Percentiles rank a stretch among this genome's conserved stretches.
Evolutionary conservation across 2,329 filamentous ascomycete genomes (phyloP).

Genomic region (Fusarium drepaniforme): DNA sequence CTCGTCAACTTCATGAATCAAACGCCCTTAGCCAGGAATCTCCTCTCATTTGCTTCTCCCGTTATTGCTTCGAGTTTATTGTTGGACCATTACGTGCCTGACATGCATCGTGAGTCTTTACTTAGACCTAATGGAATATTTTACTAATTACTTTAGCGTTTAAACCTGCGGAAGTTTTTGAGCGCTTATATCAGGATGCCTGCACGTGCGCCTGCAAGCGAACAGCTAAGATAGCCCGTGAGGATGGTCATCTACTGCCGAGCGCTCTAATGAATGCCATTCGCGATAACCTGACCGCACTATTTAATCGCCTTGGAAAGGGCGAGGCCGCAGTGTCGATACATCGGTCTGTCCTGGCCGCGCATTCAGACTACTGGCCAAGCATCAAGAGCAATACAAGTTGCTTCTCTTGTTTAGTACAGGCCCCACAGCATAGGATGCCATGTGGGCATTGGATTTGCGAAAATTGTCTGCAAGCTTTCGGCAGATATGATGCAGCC

Average conservation of each 20-base stretch:
- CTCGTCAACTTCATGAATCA: conserved; percentile 3
- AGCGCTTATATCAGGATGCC: not conserved
- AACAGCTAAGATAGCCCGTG: not conserved
- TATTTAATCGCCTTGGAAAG: conserved; percentile 1
- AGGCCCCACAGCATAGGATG: not conserved
- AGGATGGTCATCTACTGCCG: not conserved
- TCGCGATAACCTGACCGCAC: not conserved
- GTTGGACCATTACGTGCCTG: conserved; percentile 5
- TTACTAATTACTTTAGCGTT: not conserved
- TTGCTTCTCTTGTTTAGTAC: conserved; percentile 4
- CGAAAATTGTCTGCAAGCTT: conserved; percentile 6
- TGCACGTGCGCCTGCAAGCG: not conserved
- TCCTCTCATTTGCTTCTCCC: conserved; percentile 5
- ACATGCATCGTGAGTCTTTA: not conserved
- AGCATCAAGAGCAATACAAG: conserved; percentile 2
- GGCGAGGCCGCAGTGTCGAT: conserved; percentile 8
- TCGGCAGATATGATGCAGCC: not conserved
- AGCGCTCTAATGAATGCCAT: conserved; percentile 3
- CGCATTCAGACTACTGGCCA: conserved; percentile 3
- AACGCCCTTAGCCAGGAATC: not conserved
- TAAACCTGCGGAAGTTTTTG: not conserved
- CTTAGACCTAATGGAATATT: not conserved
- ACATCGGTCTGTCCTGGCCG: not conserved
- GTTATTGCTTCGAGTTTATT: conserved; percentile 6
- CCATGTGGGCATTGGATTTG: conserved; percentile 13